Evolutionary conservation across 192 early-diverging fungal species (phyloP), one percentile per base, ranked within the genome.

Genomic region (Backusella mclennaniae): DNA sequence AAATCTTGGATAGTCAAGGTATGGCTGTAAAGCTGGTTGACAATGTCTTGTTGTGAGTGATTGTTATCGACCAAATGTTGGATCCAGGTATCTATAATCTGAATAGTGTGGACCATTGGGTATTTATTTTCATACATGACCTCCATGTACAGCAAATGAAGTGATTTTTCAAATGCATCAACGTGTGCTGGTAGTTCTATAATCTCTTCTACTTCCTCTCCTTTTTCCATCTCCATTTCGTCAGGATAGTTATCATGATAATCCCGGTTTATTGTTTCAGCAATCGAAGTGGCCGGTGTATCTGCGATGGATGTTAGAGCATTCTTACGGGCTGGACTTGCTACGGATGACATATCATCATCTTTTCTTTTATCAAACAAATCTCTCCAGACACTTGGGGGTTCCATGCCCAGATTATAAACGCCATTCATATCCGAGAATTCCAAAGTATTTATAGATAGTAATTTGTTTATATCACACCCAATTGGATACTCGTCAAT

Each of bases 401-500:
- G 35, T 7, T 41, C 68, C n/a, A 69, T 39, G 36, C 39, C 21
- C 4, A 69, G 9, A 39, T 11, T 17, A 38, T 68, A 14, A 7
- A 21, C 35, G 2, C n/a, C n/a, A 14, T 4, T 41, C 6, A n/a
- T 15, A 35, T 6, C 4, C 19, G 14, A 9, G 11, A 35, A n/a
- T 31, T 35, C 35, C n/a, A n/a, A 29, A 14, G n/a, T 2, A 14
- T 23, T 19, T 39, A 23, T 19, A 4, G 38, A 23, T 1, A 38
- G 0, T 21, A 38, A 14, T 14, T 38, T n/a, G 19, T 38, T 23
- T 11, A 36, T 12, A 29, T 41, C 11, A 14, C 35, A 39, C 35
- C 68, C 68, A 21, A 69, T 41, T n/a, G 68, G 68, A 69, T 69
- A 38, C 19, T 69, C 68, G 7, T 41, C n/a, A 23, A 69, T 69